Conservation (phyloP, 2,329 filamentous ascomycete genomes). For the Fonsecaea nubica region DNA sequence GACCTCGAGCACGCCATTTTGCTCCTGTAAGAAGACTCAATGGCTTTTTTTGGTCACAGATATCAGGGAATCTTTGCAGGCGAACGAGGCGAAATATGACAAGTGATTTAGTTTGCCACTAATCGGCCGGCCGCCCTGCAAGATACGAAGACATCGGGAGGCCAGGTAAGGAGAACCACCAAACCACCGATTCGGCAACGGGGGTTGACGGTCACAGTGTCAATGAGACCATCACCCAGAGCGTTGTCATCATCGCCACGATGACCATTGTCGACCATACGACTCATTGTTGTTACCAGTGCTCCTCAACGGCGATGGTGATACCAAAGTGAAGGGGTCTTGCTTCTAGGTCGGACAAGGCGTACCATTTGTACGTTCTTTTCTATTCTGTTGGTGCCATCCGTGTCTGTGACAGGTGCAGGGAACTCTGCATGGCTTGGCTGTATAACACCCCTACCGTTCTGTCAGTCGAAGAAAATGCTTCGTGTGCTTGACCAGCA, state of each 20-base stretch:
- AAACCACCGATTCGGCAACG: not conserved
- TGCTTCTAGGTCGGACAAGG: not conserved
- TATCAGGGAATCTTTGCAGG: not conserved
- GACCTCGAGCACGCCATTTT: slow-evolving; percentile 23
- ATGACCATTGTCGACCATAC: not conserved
- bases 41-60: slow-evolving; percentile 1
- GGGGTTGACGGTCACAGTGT: not conserved
- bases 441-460: not conserved
- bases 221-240: not conserved
- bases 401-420: not conserved
- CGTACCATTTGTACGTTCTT: not conserved
- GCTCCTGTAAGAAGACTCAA: slow-evolving; percentile 19
- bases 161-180: not conserved
- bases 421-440: not conserved
- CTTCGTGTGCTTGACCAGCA: slow-evolving; percentile 7
- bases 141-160: slow-evolving; percentile 1
- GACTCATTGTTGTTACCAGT: not conserved
- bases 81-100: not conserved
- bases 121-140: not conserved
- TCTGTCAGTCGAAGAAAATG: not conserved
- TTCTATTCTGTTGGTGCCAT: not conserved
- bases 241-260: not conserved
- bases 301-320: not conserved
- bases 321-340: not conserved
- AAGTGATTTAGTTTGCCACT: not conserved